phyloP scores from a whole-genome alignment of 108 stramenopile species.

The Fragilaria crotonensis region DNA sequence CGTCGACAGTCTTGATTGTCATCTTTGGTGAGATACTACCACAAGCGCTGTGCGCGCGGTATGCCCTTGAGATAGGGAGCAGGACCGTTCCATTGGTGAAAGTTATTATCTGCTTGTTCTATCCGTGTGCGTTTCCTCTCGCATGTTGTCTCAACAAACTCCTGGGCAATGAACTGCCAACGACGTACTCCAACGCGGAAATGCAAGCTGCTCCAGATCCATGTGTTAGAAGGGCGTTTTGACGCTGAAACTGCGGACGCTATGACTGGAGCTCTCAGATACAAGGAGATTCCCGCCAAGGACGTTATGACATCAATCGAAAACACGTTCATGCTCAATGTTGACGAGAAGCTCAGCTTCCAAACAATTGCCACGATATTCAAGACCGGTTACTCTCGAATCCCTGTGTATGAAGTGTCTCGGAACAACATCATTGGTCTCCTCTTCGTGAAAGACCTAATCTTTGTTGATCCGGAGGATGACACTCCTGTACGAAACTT shows the following conservation, averaged over 20 bases:
- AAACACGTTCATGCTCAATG: conserved; percentile 89
- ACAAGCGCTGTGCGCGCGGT: conserved; percentile 90
- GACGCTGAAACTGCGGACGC: conserved; percentile 84
- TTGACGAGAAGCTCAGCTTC: conserved; percentile 84
- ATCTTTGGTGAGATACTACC: conserved; percentile 98
- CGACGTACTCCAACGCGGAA: conserved; percentile 82
- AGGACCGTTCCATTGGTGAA: conserved; percentile 67
- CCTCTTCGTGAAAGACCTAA: conserved; percentile 96
- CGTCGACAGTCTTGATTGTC: conserved; percentile 78
- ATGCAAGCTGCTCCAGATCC: conserved; percentile 90
- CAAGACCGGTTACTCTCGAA: conserved; percentile 89
- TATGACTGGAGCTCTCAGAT: conserved; percentile 92
- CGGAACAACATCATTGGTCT: conserved; percentile 90
- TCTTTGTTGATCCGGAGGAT: conserved; percentile 97
- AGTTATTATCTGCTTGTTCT: conserved; percentile 68
- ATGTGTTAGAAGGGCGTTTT: conserved; percentile 75
- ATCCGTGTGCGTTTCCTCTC: conserved; percentile 74
- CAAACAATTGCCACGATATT: conserved; percentile 92
- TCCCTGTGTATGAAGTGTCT: conserved; percentile 85
- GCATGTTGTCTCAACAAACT: conserved; percentile 54
- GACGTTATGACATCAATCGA: conserved; percentile 94
- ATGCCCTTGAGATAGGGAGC: conserved; percentile 86
- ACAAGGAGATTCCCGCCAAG: conserved; percentile 71
- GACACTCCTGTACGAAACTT: conserved; percentile 83
- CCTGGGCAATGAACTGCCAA: conserved; percentile 90